Percentiles rank a stretch among this genome's conserved stretches.
Evolutionary conservation across 768 basidiomycete species (phyloP).

Genomic region (Leccinum olivaceopallidum): DNA sequence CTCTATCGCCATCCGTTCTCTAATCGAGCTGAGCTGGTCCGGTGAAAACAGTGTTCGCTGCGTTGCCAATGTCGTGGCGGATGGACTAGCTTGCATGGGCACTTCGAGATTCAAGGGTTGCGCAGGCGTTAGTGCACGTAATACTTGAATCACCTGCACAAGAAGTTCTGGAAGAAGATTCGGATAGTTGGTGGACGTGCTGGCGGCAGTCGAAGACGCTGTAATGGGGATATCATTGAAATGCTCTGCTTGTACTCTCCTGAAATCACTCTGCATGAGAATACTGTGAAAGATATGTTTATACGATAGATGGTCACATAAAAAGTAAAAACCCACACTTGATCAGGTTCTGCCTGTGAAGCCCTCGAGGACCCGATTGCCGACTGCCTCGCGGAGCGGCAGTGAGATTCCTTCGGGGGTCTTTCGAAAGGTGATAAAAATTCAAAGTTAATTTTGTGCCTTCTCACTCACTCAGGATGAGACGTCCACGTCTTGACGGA

Average conservation of each 20-base stretch:
- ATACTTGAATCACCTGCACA: background rate
- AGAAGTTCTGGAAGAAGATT: background rate
- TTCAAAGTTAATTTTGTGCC: no score
- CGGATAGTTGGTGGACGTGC: background rate
- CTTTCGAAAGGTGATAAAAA: no score
- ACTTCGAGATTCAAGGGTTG: background rate
- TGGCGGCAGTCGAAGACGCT: no score
- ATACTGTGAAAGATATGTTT: constrained; percentile 46
- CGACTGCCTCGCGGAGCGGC: constrained; percentile 39
- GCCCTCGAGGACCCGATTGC: constrained; percentile 18
- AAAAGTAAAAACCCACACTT: constrained; percentile 47
- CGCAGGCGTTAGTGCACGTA: background rate
- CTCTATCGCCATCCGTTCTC: background rate
- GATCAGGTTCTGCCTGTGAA: constrained; percentile 50
- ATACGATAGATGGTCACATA: constrained; percentile 5
- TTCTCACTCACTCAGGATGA: background rate
- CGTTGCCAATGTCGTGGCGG: background rate
- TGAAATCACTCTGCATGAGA: constrained; percentile 74
- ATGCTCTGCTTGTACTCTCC: constrained; percentile 75
- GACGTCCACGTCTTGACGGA: constrained; percentile 16
- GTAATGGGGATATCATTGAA: constrained; percentile 93
- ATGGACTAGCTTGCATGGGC: background rate
- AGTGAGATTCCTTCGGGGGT: constrained; percentile 11
- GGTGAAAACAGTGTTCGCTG: background rate
- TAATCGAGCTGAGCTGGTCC: background rate